phyloP scores from a whole-genome alignment of 805 yeast species.

The Candida krabiensis region DNA sequence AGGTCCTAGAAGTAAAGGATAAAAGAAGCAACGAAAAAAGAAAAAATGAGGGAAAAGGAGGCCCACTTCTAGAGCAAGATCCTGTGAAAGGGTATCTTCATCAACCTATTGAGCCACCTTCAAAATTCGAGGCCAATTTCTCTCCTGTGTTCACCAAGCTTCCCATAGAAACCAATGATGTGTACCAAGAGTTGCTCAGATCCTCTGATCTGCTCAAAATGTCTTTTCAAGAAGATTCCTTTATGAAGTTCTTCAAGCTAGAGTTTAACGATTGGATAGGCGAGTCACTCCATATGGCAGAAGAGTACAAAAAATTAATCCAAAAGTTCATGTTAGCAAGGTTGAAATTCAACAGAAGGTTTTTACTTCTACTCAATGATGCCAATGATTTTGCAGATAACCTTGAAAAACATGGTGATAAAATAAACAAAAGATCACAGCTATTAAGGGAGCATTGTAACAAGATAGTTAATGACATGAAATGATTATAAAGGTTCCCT shows the following conservation, averaged over 20 bases:
- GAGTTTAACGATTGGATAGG: constrained; percentile 36
- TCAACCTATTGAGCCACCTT: too few species aligned
- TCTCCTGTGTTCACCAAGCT: constrained; percentile 15
- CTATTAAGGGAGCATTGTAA: constrained; percentile 43
- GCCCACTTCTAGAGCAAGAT: background rate
- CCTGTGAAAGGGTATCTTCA: too few species aligned
- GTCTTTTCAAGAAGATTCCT: constrained; percentile 15
- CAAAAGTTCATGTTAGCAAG: constrained; percentile 38
- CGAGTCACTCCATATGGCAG: constrained; percentile 34
- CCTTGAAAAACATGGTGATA: constrained; percentile 25
- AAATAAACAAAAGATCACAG: constrained; percentile 39
- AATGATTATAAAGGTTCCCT: constrained; percentile 7
- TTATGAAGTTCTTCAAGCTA: constrained; percentile 15
- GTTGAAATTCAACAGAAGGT: constrained; percentile 39
- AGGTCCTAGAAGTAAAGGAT: background rate
- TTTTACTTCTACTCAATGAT: constrained; percentile 23
- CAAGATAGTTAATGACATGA: constrained; percentile 34
- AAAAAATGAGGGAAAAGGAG: background rate
- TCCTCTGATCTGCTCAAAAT: constrained; percentile 4
- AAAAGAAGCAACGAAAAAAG: background rate
- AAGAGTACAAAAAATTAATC: constrained; percentile 35
- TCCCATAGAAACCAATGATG: constrained; percentile 13
- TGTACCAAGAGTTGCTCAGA: constrained; percentile 13
- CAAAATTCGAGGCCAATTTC: constrained; percentile 12
- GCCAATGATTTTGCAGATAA: constrained; percentile 21